Evolutionary conservation across 2,329 filamentous ascomycete species (phyloP).

Genomic region (Gnomoniopsis sp.): DNA sequence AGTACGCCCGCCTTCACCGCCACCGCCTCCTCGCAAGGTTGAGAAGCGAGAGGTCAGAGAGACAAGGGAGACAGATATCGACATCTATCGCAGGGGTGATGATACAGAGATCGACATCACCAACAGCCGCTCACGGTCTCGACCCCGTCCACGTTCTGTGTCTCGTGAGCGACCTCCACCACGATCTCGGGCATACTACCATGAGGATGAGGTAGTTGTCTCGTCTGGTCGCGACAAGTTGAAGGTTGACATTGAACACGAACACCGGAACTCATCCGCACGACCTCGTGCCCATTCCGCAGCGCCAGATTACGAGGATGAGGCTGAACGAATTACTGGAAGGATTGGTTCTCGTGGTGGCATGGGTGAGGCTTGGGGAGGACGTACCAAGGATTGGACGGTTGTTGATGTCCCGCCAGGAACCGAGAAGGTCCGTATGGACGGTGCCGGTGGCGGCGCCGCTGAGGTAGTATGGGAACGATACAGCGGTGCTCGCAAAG

Average conservation of each 20-base stretch:
- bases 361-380: conserved; percentile 70
- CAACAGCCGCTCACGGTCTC: conserved; percentile 35
- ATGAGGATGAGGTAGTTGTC: conserved; percentile 66
- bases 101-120: conserved; percentile 58
- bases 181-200: conserved; percentile 40
- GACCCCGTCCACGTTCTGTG: conserved; percentile 36
- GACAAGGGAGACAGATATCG: conserved; percentile 49
- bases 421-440: conserved; percentile 78
- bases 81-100: conserved; percentile 53
- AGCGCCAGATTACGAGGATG: conserved; percentile 57
- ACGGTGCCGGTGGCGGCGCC: conserved; percentile 69
- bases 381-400: conserved; percentile 72
- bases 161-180: conserved; percentile 36
- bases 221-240: conserved; percentile 52
- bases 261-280: conserved; percentile 28
- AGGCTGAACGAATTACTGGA: conserved; percentile 58
- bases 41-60: conserved; percentile 40
- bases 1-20: conserved; percentile 47
- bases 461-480: conserved; percentile 77
- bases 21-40: conserved; percentile 41
- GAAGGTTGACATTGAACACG: conserved; percentile 39
- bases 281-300: conserved; percentile 52
- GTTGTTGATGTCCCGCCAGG: conserved; percentile 83
- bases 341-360: conserved; percentile 59
- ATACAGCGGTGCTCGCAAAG: conserved; percentile 73